A percentile compares a stretch with the other conserved stretches of the same genome.
These are phyloP conservation scores for Microascus cirrosus DNA, from an alignment of 2,329 filamentous ascomycete genomes.

Conservation along the genomic window DNA sequence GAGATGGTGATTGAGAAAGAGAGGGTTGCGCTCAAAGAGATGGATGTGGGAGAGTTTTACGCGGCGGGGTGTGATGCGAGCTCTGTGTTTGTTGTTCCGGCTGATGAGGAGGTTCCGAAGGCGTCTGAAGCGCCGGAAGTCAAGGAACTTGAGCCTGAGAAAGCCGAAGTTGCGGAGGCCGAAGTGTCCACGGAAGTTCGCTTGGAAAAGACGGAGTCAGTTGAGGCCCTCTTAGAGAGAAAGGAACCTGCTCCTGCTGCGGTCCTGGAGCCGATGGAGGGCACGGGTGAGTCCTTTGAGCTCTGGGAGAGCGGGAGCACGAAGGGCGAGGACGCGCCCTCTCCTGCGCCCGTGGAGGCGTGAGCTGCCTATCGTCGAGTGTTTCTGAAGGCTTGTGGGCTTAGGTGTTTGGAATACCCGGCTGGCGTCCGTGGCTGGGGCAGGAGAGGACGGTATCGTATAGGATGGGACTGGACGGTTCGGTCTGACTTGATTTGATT, in stretches of 20 bases:
- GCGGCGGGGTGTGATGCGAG: slow-evolving; percentile 52
- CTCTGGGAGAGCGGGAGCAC: slow-evolving; percentile 61
- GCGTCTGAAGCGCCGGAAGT: slow-evolving; percentile 12
- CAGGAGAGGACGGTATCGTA: no score
- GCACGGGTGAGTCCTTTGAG: slow-evolving; percentile 50
- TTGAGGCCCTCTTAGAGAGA: slow-evolving; percentile 25
- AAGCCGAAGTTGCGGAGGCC: slow-evolving; percentile 11
- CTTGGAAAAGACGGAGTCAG: slow-evolving; percentile 10
- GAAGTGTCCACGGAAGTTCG: slow-evolving; percentile 6
- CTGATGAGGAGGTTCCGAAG: slow-evolving; percentile 31
- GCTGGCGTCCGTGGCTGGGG: no score
- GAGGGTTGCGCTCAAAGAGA: slow-evolving; percentile 54
- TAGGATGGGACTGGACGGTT: no score
- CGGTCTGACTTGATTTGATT: no score
- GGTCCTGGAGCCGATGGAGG: slow-evolving; percentile 43
- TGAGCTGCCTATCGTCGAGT: no score
- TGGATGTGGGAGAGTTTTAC: slow-evolving; percentile 58
- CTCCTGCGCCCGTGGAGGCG: no score
- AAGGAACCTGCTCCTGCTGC: slow-evolving; percentile 21
- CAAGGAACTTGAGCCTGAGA: background rate
- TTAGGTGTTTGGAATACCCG: no score
- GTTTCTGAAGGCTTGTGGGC: no score
- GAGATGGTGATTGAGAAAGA: slow-evolving; percentile 53
- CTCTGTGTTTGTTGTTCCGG: slow-evolving; percentile 51
- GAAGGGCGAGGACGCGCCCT: background rate